Base-by-base conservation (phyloP, 2,329 filamentous ascomycete genomes). In the Didymella lethalis region DNA sequence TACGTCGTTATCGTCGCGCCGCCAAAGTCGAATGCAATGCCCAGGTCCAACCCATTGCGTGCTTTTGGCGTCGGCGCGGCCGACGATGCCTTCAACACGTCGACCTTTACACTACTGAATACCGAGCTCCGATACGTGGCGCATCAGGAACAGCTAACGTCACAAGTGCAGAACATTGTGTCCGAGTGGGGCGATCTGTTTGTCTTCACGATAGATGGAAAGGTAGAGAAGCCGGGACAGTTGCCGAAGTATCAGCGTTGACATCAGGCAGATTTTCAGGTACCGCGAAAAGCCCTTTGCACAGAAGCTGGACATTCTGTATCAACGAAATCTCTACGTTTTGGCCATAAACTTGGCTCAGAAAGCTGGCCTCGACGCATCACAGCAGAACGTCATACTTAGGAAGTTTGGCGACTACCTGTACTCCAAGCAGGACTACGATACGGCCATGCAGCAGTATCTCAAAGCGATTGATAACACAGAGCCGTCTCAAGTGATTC, bases 371-470 rank as follows among this genome's bases (percentile, higher is more conserved):
- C 84, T 97, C 70, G 91, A 93, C 75, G 79, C 81, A 2, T 82
- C 89, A 46, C 92, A 97, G 75, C 92, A 96, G 69, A 97, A 96
- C 69, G 83, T 91, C 57, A 99, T 99, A 58, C 96, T 94, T 72
- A 88, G 94, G 58, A 93, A 90, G 74, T 98, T 97, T 76, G 95
- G 94, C 12, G 95, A 99, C 74, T 91, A 94, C 70, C 79, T 98
- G 3, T 98, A 99, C 71, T 92, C 96, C 65, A 97, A 96, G 71
- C 92, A 91, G 4, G 93, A 97, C 72, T 99, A 94, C 72, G 95
- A 99, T 72, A 95, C 91, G 7, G 93, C 96, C n/a, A 99, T 99
- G 96, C 90, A 96, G 69, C 95, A 98, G 76, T 99, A 99, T 73
- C 88, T 99, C 62, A 90, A 92, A 67, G 94, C 96, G 0, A 97